Evolutionary conservation across 2,329 filamentous ascomycete genomes (phyloP).

Genomic region (Hysterium pulicare): DNA sequence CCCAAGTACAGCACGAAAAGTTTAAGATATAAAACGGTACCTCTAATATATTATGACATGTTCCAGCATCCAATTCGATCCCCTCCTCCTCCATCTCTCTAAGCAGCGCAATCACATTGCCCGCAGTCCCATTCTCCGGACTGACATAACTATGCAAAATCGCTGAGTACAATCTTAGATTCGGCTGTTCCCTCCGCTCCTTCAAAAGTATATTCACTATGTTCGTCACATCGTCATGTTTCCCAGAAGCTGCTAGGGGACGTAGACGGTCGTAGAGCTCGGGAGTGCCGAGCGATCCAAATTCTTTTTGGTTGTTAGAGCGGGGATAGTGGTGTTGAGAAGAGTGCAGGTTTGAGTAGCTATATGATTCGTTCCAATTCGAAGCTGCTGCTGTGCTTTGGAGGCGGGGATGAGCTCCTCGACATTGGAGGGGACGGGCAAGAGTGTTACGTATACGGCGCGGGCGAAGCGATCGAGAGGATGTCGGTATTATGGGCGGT

Average conservation of each 20-base stretch:
- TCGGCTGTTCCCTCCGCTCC: slow-evolving; percentile 54
- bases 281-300: neutral
- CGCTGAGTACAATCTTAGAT: slow-evolving; percentile 65
- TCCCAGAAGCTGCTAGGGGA: slow-evolving; percentile 21
- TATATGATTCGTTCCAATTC: neutral
- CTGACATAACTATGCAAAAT: slow-evolving; percentile 70
- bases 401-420: neutral
- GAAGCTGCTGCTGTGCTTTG: neutral
- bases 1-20: neutral
- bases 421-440: neutral
- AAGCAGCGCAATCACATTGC: slow-evolving; percentile 61
- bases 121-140: slow-evolving; percentile 61
- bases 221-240: slow-evolving; percentile 24
- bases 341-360: neutral
- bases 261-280: slow-evolving; percentile 28
- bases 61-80: slow-evolving; percentile 61
- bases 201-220: slow-evolving; percentile 59
- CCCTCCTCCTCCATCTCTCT: slow-evolving; percentile 65
- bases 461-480: neutral
- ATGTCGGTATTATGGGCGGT: neutral
- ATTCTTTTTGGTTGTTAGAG: neutral
- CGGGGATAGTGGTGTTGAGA: neutral
- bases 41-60: slow-evolving; percentile 70
- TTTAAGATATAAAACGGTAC: slow-evolving; percentile 38
- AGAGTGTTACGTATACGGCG: neutral